Evolutionary conservation across 495 filamentous ascomycete genomes (phyloP).

Genomic region (Annulohypoxylon bovei): DNA sequence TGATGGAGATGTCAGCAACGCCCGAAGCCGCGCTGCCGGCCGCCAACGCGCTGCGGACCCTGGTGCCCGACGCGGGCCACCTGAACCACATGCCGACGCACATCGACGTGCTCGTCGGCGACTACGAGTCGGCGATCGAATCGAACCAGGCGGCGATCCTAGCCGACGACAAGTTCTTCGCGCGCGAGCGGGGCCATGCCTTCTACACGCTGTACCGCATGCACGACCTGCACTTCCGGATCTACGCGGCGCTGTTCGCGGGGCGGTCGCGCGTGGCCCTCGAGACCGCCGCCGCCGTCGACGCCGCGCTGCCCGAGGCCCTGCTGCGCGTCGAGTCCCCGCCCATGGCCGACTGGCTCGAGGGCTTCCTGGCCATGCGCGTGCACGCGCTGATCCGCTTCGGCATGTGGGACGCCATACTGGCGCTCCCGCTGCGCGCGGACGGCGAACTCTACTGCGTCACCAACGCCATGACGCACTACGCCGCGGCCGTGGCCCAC

Average conservation of each 20-base stretch:
- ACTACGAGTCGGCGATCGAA: slow-evolving; percentile 68
- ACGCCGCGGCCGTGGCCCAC: slow-evolving; percentile 70
- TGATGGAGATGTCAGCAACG: slow-evolving; percentile 75
- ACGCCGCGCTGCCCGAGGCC: slow-evolving; percentile 64
- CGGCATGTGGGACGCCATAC: slow-evolving; percentile 69
- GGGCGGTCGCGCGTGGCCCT: slow-evolving; percentile 66
- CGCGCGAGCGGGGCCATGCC: slow-evolving; percentile 55
- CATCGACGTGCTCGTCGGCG: slow-evolving; percentile 72
- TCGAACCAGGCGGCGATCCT: slow-evolving; percentile 71
- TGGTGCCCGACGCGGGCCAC: slow-evolving; percentile 74
- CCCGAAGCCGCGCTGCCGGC: slow-evolving; percentile 67
- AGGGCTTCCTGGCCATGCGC: slow-evolving; percentile 69
- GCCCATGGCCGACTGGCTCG: slow-evolving; percentile 78
- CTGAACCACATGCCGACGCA: slow-evolving; percentile 80
- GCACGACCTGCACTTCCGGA: slow-evolving; percentile 73
- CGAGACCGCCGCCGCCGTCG: slow-evolving; percentile 62
- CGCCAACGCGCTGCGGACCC: slow-evolving; percentile 67
- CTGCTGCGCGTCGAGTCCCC: slow-evolving; percentile 70
- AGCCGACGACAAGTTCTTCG: slow-evolving; percentile 69
- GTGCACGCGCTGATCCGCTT: slow-evolving; percentile 74
- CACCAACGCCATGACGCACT: slow-evolving; percentile 71
- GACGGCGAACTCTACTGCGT: slow-evolving; percentile 67
- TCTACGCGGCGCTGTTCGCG: slow-evolving; percentile 78
- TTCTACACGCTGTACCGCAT: slow-evolving; percentile 75
- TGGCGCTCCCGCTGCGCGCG: slow-evolving; percentile 57